Base-by-base conservation (phyloP, 805 yeast genomes). In the Kodamaea lidongshanica region DNA sequence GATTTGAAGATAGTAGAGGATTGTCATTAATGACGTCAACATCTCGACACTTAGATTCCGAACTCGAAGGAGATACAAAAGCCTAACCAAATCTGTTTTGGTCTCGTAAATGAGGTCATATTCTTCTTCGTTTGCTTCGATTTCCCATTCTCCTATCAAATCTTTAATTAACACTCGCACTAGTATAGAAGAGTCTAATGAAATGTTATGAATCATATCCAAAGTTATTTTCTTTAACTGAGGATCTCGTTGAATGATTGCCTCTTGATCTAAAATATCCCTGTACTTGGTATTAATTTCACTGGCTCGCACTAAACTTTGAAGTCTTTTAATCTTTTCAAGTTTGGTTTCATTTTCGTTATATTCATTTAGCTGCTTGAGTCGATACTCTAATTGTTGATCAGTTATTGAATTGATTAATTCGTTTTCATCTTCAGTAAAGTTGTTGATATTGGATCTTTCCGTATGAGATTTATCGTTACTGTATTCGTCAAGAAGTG, bases 1-100 rank as follows among this genome's bases (percentile, higher is more conserved):
- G 7, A 56, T 46, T 51, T 85, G 94, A n/a, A 82, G 32, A 43
- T 77, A 67, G 39, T 69, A 64, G 6, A 79, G 42, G 2, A 82
- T 70, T 0, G 84, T 78, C 3, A 77, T 58, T 18, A 86, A 53
- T 1, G 82, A 69, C 0, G 69, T 68, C 23, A 74, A 50, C 45
- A 66, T 58, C 20, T 71, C 72, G 6, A 50, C 42, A 16, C 66
- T 60, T 5, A 85, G 39, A 27, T 46, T 54, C 12, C 43, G 38
- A 25, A 49, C 45, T 8, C 70, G 41, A 12, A 64, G 47, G 33
- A 54, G 58, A 40, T 63, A 61, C 21, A 64, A 61, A 12, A 86
- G 60, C 36, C 63, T 57, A 3, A 75, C 72, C 21, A 85, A 47
- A 71, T 63, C 67, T 15, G 44, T 39, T 37, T 63, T 64, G 8